Evolutionary conservation across 805 yeast species (phyloP), one percentile per base, ranked within the genome.

Genomic region (Cyberlindnera amylophila): DNA sequence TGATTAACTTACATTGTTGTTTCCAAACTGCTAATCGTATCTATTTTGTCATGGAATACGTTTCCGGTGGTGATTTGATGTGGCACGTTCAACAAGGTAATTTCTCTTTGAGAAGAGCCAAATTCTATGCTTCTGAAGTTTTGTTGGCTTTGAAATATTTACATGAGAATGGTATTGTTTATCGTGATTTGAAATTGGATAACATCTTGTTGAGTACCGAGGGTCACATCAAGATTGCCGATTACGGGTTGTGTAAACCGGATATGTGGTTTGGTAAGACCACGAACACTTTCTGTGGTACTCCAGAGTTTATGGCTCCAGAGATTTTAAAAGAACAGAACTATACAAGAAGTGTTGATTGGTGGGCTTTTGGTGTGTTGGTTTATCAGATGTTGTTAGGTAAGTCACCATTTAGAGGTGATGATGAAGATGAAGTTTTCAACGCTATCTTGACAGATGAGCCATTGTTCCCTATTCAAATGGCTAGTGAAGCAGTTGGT

Each of bases 291-390:
- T 93, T 91, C 70, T 93, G 99, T 71, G 99, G 99, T 54, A 93
- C 99, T 3, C 99, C 99, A 0, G 99, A 93, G 64, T 86, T 93
- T 54, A 93, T 93, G 96, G 99, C 99, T 1, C 99, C 99, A 0
- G 99, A 93, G 65, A 91, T 93, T 52, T 72, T 93, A 58, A 82
- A 87, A 50, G 98, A 93, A 41, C 95, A 90, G 63, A 85, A 82
- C 46, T 93, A 93, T 58, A 93, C 89, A 40, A 80, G 95, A 58
- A 85, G 93, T 31, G 99, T 93, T 41, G 99, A 93, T 66, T 93
- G 99, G 99, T 93, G 99, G 99, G 98, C 99, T 1, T 88, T 90
- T 71, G 99, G 99, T 44, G 98, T 93, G 23, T 72, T 93, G 50
- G 71, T 93, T 51, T 93, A 91, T 65, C 99, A 93, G 66, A 93